phyloP scores from a whole-genome alignment of 768 basidiomycete species.

The Tylopilus plumbeoviolaceoides region DNA sequence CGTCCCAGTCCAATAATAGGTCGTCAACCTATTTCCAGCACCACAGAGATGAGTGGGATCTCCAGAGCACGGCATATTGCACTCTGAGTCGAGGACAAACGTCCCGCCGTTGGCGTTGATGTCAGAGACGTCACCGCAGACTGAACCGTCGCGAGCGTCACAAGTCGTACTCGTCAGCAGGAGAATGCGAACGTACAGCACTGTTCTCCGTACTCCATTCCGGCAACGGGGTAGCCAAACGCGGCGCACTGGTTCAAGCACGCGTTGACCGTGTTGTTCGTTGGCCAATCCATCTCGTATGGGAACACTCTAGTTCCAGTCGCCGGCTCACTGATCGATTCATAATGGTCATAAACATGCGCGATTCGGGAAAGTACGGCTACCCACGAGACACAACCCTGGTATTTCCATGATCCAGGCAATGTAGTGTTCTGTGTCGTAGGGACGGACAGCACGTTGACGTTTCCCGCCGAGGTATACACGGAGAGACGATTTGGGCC shows the following conservation, averaged over 20 bases:
- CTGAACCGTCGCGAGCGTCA: slow-evolving; percentile 30
- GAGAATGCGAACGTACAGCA: slow-evolving; percentile 47
- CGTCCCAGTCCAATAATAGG: slow-evolving; percentile 51
- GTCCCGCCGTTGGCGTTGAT: slow-evolving; percentile 35
- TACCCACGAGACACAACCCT: slow-evolving; percentile 62
- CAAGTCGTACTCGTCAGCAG: background rate
- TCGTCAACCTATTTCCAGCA: slow-evolving; percentile 46
- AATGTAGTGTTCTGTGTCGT: slow-evolving; percentile 49
- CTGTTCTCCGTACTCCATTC: slow-evolving; percentile 65
- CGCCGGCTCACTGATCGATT: slow-evolving; percentile 41
- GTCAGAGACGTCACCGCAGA: slow-evolving; percentile 66
- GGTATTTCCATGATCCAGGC: slow-evolving; percentile 60
- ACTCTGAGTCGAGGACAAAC: slow-evolving; percentile 35
- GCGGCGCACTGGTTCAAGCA: slow-evolving; percentile 67
- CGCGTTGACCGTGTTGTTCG: slow-evolving; percentile 58
- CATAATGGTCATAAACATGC: background rate
- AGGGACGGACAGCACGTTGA: slow-evolving; percentile 59
- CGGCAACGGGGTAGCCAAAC: slow-evolving; percentile 70
- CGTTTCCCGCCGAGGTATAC: slow-evolving; percentile 50
- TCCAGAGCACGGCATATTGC: slow-evolving; percentile 57
- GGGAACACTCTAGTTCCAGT: slow-evolving; percentile 49
- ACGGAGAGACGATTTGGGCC: slow-evolving; percentile 68
- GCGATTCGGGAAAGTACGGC: background rate
- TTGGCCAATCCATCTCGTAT: slow-evolving; percentile 52
- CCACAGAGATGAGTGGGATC: slow-evolving; percentile 71